Base-by-base conservation (phyloP, 1,284 basidiomycete genomes). In the Cryptococcus maquisensis region DNA sequence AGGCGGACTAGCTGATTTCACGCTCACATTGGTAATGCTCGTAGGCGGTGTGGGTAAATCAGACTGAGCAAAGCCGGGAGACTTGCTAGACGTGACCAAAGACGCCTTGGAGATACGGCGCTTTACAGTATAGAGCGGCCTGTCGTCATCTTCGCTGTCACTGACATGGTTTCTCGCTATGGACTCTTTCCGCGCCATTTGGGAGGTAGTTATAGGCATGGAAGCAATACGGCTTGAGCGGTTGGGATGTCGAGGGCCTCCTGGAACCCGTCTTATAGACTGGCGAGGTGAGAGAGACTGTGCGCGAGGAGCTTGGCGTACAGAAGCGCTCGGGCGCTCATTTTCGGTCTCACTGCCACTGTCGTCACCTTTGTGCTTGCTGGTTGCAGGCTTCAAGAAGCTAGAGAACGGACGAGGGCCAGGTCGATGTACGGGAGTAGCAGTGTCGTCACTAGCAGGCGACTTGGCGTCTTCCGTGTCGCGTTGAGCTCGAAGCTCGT, bases 121-220 rank as follows among this genome's bases (percentile, higher is more conserved):
- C 24, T 43, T 56, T 21, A 57, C 39, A 3, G 24, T 28, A 9
- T 53, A 40, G 4, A 66, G 47, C 16, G 65, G 54, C 41, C 55
- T 45, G 24, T 66, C 62, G 26, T 62, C 61, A 24, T 51, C 48
- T 1, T 59, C 51, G 28, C 42, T 41, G 9, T 41, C 38, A n/a
- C 37, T 35, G 3, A n/a, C n/a, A 36, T 51, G 16, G 41, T 16
- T 50, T 23, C 18, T 36, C 2, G 9, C 37, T 3, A 35, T 23
- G 21, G 51, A 16, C 28, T n/a, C 16, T n/a, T 28, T 45, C 13
- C 18, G 15, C 10, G 28, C 44, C 24, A 40, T 18, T 15, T 47
- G 32, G 28, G 52, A 42, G 24, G 16, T 40, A 2, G 38, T 39
- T 35, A 32, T 45, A 12, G 46, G 43, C 47, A 53, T 28, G 3